Base-by-base conservation (phyloP, 164 flowering plant species). In the Macadamia integrifolia region DNA sequence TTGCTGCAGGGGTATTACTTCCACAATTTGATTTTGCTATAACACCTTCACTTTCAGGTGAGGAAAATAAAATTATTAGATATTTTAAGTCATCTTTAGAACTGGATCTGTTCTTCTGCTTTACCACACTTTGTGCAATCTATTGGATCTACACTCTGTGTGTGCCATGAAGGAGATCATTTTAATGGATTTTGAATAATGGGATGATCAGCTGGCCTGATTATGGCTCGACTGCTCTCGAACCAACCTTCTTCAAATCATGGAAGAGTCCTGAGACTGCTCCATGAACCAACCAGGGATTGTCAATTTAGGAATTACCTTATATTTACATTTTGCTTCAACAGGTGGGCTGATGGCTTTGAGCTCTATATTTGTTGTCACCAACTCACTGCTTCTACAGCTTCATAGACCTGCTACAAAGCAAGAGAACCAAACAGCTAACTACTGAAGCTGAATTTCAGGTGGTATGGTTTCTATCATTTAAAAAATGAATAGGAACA, bases 1-100 rank as follows among this genome's bases (percentile, higher is more conserved):
- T 93, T 77, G 98, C 98, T 60, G 96, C 97, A 14, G 98, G 98
- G 50, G 77, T 81, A 28, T 78, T 93, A 59, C 98, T 93, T 83
- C 97, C 98, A 3, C 80, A 79, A 13, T 89, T 80, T 69, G 94
- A 89, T 74, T 86, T 89, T 74, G 98, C 98, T 57, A 93, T 93
- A 97, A 93, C 96, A 29, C 98, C 98, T 60, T 91, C 98, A 15
- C 87, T 93, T 66, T 88, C 96, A 61, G 98, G 97, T 89, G 62
- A 75, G 75, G 46, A 14, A 23, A 49, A 58, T 58, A 15, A 3
- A 58, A 28, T 29, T 15, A 59, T 58, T 11, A 44, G 4, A 14
- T 18, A 49, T 23, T 58, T 60, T 1, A 2, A 18, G 6, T 1
- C n/a, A 62, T 62, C 3, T 44, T 12, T 18, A 7, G 50, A 46